A percentile compares a stretch with the other conserved stretches of the same genome.
Evolutionary conservation across 495 filamentous ascomycete species (phyloP).

Genomic region (Pseudoneurospora amorphoporcata): DNA sequence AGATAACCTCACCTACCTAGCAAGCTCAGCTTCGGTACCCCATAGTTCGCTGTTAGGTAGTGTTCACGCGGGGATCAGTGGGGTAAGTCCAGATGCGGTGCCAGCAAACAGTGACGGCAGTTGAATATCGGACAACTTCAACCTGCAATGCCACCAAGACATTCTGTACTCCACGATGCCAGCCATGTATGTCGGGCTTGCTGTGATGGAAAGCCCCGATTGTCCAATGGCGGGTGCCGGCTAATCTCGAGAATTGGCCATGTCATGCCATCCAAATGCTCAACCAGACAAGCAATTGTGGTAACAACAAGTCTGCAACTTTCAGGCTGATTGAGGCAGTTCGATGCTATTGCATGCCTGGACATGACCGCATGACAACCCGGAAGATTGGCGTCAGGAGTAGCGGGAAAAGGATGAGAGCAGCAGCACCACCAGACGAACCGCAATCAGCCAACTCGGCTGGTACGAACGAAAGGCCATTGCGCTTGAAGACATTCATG

Average conservation of each 20-base stretch:
- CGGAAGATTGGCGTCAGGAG: not conserved
- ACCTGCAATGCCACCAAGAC: not conserved
- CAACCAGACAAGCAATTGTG: not conserved
- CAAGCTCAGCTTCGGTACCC: not conserved
- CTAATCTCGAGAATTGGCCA: not conserved
- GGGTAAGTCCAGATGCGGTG: not conserved
- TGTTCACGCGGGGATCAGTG: not conserved
- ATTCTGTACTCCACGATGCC: not conserved
- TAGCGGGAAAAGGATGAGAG: not conserved
- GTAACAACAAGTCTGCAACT: not conserved
- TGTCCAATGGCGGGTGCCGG: constrained; percentile 6
- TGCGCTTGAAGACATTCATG: not conserved
- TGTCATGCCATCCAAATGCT: not conserved
- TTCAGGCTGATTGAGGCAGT: not conserved
- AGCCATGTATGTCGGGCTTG: not conserved
- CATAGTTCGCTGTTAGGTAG: not conserved
- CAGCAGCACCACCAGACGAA: not conserved
- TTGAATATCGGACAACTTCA: not conserved
- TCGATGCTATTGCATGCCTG: not conserved
- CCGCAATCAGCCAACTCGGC: not conserved
- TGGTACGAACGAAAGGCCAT: not conserved
- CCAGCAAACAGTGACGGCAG: not conserved
- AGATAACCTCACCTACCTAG: not conserved
- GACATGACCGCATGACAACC: not conserved
- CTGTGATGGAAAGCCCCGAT: not conserved